Conservation (phyloP, 202 grass and related monocot genomes). For the Carex arenaria region DNA sequence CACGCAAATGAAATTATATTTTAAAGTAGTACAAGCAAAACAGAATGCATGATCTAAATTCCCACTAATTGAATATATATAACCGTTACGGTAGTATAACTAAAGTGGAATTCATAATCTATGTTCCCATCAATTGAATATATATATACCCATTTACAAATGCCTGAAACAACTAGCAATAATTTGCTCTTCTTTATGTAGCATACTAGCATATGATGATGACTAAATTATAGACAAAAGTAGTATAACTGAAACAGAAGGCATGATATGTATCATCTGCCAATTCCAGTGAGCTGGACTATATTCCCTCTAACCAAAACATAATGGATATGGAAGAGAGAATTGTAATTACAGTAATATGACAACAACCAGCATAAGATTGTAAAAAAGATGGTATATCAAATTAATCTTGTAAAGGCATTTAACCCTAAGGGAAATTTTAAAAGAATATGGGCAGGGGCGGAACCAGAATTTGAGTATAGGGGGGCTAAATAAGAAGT, state of each 20-base stretch:
- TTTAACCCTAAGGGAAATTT: neutral
- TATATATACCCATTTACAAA: neutral
- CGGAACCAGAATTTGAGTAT: too few species aligned
- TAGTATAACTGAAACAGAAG: neutral
- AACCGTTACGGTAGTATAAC: neutral
- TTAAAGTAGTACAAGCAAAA: neutral
- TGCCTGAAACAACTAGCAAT: neutral
- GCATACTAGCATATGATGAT: neutral
- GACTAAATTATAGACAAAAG: neutral
- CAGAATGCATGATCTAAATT: neutral
- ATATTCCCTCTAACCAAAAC: neutral
- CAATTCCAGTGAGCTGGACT: neutral
- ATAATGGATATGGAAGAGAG: neutral
- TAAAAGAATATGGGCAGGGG: neutral
- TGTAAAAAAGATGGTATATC: neutral
- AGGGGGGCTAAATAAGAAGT: too few species aligned
- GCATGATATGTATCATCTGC: neutral
- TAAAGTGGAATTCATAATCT: neutral
- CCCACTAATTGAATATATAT: neutral
- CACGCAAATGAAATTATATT: neutral
- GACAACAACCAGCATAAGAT: neutral
- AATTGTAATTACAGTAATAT: neutral
- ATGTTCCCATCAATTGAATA: neutral
- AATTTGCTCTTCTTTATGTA: neutral
- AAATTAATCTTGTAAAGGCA: neutral